Evolutionary conservation across 2,329 filamentous ascomycete species (phyloP), one percentile per base, ranked within the genome.

Genomic region (Alternaria tenuissima): DNA sequence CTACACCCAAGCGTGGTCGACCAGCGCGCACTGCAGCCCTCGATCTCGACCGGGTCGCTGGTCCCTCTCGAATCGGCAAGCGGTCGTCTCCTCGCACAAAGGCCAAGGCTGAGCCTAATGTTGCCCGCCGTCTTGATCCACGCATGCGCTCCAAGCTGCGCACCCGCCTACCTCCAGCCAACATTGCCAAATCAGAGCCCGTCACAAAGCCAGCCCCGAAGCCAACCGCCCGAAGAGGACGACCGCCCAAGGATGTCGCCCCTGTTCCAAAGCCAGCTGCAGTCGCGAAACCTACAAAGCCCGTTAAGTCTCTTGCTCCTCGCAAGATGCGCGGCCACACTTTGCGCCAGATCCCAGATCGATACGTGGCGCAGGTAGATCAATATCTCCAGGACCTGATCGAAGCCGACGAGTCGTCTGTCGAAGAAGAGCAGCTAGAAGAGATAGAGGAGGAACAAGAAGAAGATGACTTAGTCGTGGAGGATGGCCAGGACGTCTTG

Each of bases 301-400:
- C 56, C 12, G 14, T 53, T 2, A 64, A 65, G 52, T 41, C 52
- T 5, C 26, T 32, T 3, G 67, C 52, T 26, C 65, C 70, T 34
- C 72, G 72, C 46, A 74, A 74, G 58, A 65, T 68, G 39, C 64
- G 70, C 18, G 72, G 73, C 26, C 67, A 67, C 53, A 72, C 70
- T 2, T 34, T 60, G 2, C 41, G 74, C n/a, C 69, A 75, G n/a
- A 63, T 76, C 8, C 68, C 69, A 1, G 69, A 75, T 48, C 70
- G 63, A 52, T 71, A 66, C 36, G 4, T 61, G 46, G 48, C 42
- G 1, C 49, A 55, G 24, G 36, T 62, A 7, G 51, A 62, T 9
- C 46, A 62, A 52, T 43, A 55, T 36, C 43, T 59, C 7, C 28
- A 44, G 3, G 52, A 52, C 3, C 42, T 62, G 3, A 44, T 59